Conservation (phyloP, 192 early-diverging fungal genomes). For the Linnemannia exigua region DNA sequence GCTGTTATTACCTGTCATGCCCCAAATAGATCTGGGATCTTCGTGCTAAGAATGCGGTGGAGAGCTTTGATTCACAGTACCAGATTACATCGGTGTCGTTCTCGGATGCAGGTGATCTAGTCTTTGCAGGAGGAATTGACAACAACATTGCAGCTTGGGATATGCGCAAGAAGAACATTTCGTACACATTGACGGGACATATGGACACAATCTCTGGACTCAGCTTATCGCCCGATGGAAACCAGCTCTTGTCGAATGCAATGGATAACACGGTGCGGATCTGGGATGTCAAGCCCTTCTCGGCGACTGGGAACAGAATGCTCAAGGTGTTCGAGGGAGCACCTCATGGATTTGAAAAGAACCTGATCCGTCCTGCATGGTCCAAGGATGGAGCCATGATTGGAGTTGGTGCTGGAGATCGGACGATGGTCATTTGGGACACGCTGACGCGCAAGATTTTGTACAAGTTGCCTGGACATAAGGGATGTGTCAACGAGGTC, state of each 20-base stretch:
- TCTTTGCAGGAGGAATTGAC: slow-evolving; percentile 93
- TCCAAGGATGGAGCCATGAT: slow-evolving; percentile 87
- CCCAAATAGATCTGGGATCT: slow-evolving; percentile 75
- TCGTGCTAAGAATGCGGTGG: slow-evolving; percentile 69
- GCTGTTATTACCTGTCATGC: neutral
- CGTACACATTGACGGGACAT: slow-evolving; percentile 85
- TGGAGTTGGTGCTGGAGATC: slow-evolving; percentile 88
- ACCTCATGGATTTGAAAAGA: slow-evolving; percentile 96
- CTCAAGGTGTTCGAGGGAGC: slow-evolving; percentile 89
- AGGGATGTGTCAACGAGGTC: slow-evolving; percentile 93
- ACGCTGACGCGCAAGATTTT: slow-evolving; percentile 80
- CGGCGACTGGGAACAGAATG: slow-evolving; percentile 76
- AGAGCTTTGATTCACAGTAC: slow-evolving; percentile 68
- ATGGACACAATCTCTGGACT: slow-evolving; percentile 92
- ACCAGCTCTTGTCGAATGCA: slow-evolving; percentile 84
- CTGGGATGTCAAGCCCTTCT: slow-evolving; percentile 96
- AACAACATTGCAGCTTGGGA: slow-evolving; percentile 94
- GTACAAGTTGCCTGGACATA: slow-evolving; percentile 96
- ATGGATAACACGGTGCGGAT: slow-evolving; percentile 97
- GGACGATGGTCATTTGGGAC: slow-evolving; percentile 94
- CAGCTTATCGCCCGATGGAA: slow-evolving; percentile 86
- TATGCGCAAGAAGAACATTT: slow-evolving; percentile 77
- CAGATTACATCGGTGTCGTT: slow-evolving; percentile 87
- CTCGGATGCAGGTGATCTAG: slow-evolving; percentile 78
- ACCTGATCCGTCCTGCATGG: slow-evolving; percentile 92